phyloP scores from a whole-genome alignment of 2,329 filamentous ascomycete species.

The Penicillium nordicum region DNA sequence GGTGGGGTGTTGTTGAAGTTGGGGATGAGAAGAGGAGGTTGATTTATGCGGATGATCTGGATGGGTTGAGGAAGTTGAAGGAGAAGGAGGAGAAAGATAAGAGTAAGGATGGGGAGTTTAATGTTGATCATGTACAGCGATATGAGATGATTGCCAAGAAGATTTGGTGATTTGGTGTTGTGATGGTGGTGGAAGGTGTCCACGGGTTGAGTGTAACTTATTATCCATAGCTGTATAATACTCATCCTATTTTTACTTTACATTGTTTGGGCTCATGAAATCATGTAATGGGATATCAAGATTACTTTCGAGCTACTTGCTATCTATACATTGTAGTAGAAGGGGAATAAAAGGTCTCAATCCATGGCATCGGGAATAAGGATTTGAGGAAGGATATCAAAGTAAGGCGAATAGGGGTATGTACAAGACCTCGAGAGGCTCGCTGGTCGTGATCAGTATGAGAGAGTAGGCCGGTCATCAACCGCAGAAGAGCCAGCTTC shows the following conservation, averaged over 20 bases:
- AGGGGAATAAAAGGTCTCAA: neutral
- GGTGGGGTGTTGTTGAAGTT: conserved; percentile 81
- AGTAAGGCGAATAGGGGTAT: conserved; percentile 12
- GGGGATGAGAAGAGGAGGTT: conserved; percentile 80
- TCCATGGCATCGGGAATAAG: neutral
- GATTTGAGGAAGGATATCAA: neutral
- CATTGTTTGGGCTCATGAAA: neutral
- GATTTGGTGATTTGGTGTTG: conserved; percentile 67
- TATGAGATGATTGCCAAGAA: conserved; percentile 97
- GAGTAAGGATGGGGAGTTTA: conserved; percentile 52
- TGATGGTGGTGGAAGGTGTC: neutral
- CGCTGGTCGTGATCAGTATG: conserved; percentile 17
- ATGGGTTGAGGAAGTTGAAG: conserved; percentile 62
- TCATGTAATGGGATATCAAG: neutral
- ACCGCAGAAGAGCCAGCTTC: conserved; percentile 28
- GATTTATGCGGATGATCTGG: conserved; percentile 82
- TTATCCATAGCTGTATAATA: neutral
- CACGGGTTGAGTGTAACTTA: neutral
- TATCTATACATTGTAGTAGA: neutral
- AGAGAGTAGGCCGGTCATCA: conserved; percentile 23
- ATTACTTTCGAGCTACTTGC: neutral
- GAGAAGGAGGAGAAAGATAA: conserved; percentile 62
- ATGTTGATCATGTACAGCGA: conserved; percentile 65
- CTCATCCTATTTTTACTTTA: neutral
- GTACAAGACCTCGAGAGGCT: conserved; percentile 15